phyloP scores from a whole-genome alignment of 2,329 filamentous ascomycete genomes.

The Colletotrichum sp. region DNA sequence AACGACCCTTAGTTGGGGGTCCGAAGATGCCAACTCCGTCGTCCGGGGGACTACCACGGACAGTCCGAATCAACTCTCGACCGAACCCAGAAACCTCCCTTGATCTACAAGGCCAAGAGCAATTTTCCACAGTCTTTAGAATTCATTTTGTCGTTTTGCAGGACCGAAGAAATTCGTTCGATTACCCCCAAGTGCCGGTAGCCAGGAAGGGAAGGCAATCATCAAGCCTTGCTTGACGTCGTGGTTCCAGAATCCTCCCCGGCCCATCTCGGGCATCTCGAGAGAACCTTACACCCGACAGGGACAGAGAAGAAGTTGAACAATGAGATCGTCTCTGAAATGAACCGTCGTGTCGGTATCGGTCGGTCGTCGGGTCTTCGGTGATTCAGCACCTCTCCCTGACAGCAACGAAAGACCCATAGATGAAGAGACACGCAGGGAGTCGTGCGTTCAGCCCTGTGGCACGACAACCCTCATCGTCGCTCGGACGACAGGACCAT shows the following conservation, averaged over 20 bases:
- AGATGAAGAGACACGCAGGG: not conserved
- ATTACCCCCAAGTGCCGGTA: not conserved
- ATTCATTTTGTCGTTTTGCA: not conserved
- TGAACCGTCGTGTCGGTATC: not conserved
- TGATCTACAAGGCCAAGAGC: not conserved
- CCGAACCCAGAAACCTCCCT: not conserved
- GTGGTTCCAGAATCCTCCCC: not conserved
- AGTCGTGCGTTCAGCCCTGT: not conserved
- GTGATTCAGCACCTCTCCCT: not conserved
- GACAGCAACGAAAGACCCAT: not conserved
- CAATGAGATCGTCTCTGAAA: not conserved
- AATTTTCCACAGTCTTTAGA: not conserved
- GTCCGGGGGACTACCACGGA: conserved; percentile 7
- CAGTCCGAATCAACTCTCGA: not conserved
- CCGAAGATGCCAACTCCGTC: conserved; percentile 19
- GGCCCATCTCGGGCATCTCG: conserved; percentile 5
- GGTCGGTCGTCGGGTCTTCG: not conserved
- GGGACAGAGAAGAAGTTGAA: not conserved
- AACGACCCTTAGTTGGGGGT: conserved; percentile 16
- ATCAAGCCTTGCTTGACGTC: not conserved
- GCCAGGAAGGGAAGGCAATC: not conserved
- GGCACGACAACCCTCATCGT: not conserved
- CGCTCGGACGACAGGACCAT: not conserved
- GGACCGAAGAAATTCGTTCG: not conserved
- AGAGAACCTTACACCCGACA: not conserved